Evolutionary conservation across 768 basidiomycete genomes (phyloP).

Genomic region (Tylopilus cervinicoccineus): DNA sequence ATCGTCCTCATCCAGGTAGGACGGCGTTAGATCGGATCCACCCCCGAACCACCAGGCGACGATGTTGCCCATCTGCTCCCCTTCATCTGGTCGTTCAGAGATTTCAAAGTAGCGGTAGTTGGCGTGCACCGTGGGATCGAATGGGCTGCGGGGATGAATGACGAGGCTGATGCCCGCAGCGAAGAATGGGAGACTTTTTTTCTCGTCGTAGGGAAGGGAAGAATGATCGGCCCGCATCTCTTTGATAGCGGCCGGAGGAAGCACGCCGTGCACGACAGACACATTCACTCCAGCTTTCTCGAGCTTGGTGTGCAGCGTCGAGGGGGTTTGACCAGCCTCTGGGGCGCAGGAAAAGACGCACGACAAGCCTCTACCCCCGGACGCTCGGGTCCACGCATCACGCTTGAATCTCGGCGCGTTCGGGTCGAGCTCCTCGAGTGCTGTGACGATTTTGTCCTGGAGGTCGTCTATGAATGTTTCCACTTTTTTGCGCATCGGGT

Average conservation of each 20-base stretch:
- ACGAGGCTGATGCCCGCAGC: conserved; percentile 91
- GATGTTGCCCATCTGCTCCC: conserved; percentile 44
- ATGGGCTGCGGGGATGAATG: conserved; percentile 90
- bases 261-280: conserved; percentile 81
- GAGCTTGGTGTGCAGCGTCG: conserved; percentile 49
- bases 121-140: conserved; percentile 90
- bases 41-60: conserved; percentile 99
- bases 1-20: conserved; percentile 87
- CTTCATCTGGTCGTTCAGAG: conserved; percentile 43
- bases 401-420: conserved; percentile 68
- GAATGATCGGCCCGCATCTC: conserved; percentile 95
- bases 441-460: conserved; percentile 73
- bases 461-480: conserved; percentile 71
- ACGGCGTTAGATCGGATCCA: conserved; percentile 90
- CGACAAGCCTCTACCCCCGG: conserved; percentile 71
- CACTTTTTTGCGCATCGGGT: conserved; percentile 70
- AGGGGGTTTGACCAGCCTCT: conserved; percentile 29
- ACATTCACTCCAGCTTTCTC: conserved; percentile 98
- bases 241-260: conserved; percentile 85
- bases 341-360: conserved; percentile 68
- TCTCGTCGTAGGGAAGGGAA: conserved; percentile 57
- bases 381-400: conserved; percentile 70
- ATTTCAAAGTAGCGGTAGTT: conserved; percentile 99
- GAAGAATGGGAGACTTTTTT: conserved; percentile 82
- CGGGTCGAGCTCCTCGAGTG: conserved; percentile 78